These are phyloP conservation scores for Trametes pubescens DNA, from an alignment of 1,284 basidiomycete species.

Conservation along the genomic window DNA sequence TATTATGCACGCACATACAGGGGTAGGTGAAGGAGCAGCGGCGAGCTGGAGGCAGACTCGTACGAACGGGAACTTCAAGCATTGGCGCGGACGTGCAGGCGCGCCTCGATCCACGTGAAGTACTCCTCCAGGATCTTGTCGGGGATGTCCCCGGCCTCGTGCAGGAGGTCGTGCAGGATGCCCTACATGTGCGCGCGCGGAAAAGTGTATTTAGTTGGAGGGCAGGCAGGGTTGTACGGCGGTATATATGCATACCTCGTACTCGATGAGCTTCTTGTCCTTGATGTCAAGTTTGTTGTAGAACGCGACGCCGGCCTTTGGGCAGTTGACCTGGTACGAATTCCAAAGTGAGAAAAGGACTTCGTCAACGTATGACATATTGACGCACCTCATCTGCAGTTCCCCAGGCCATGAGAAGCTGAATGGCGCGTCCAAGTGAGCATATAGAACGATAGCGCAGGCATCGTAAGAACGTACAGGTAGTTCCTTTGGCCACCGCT, in stretches of 20 bases:
- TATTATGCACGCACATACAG: background rate
- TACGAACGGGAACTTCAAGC: background rate
- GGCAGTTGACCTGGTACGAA: constrained; percentile 61
- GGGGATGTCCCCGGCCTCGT: constrained; percentile 77
- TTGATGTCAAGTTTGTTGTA: constrained; percentile 62
- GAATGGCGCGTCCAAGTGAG: background rate
- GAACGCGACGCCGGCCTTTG: constrained; percentile 67
- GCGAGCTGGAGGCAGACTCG: background rate
- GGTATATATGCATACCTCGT: constrained; percentile 35
- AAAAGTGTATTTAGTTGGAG: background rate
- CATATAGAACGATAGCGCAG: background rate
- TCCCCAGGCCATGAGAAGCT: constrained; percentile 78
- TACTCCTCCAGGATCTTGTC: constrained; percentile 64
- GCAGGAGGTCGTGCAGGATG: constrained; percentile 83
- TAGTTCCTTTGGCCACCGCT: constrained; percentile 75
- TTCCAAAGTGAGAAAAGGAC: background rate
- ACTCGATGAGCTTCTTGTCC: constrained; percentile 63
- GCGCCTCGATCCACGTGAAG: constrained; percentile 60
- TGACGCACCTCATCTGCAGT: constrained; percentile 79
- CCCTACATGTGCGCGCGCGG: constrained; percentile 51
- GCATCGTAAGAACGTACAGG: constrained; percentile 55
- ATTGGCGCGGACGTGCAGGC: constrained; percentile 4
- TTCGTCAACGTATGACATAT: too few species aligned
- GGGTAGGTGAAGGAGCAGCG: too few species aligned
- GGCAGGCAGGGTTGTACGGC: background rate